phyloP scores from a whole-genome alignment of 345 rosid genomes.

The Syzygium aqueum region DNA sequence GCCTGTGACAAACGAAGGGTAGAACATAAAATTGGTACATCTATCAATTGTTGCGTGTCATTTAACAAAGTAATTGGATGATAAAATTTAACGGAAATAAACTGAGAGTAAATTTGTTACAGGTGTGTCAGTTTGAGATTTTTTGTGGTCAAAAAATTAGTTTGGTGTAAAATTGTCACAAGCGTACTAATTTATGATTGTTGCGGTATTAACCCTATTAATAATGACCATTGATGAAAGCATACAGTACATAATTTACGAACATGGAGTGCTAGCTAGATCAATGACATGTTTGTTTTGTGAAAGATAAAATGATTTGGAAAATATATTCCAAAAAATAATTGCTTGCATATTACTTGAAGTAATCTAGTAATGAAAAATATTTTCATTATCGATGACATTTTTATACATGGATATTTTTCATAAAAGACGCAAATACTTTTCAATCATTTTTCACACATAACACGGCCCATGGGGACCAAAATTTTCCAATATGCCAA shows the following conservation, averaged over 20 bases:
- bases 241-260: background rate
- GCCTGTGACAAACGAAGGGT: too few species aligned
- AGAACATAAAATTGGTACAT: too few species aligned
- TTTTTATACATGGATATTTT: background rate
- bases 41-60: too few species aligned
- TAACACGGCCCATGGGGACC: background rate
- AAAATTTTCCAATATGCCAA: background rate
- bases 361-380: background rate
- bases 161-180: too few species aligned
- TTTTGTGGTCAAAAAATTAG: too few species aligned
- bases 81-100: too few species aligned
- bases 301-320: background rate
- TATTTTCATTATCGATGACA: background rate
- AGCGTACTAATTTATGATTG: too few species aligned
- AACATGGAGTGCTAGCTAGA: background rate
- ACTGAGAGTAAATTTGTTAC: too few species aligned
- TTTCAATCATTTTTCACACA: too few species aligned
- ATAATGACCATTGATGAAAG: background rate
- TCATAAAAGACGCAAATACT: fast-evolving
- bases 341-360: background rate
- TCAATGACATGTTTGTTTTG: background rate
- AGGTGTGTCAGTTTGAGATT: too few species aligned
- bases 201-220: background rate
- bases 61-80: too few species aligned
- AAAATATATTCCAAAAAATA: background rate